Evolutionary conservation across 371 early-diverging fungal genomes (phyloP), one percentile per base, ranked within the genome.

Genomic region (Choanephora cucurbitarum): DNA sequence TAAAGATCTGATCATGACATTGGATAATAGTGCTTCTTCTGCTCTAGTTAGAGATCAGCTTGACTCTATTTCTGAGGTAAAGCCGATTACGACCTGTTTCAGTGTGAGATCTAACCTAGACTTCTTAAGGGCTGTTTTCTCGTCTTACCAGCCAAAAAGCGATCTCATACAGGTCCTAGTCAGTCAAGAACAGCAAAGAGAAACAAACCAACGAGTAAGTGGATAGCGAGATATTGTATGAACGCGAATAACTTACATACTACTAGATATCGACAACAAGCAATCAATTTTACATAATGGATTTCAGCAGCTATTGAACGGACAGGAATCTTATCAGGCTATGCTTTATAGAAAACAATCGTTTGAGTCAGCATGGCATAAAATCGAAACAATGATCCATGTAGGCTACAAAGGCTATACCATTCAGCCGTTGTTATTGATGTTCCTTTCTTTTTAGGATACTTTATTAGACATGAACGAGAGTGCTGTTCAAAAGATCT

Each of bases 381-480:
- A 51, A 17, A 66, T 70, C 19, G 48, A 72, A 15, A 48, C 58
- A 1, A 64, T 70, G 8, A 73, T 84, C 32, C 72, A 77, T 54
- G 84, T 84, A 75, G 18, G 49, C 31, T 23, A 14, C n/a, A 4
- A 7, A 37, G 14, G 14, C 9, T 6, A 37, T 13, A 37, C 9
- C 37, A 49, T 18, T 18, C 34, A 28, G 1, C 14, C 8, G 28
- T 47, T n/a, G 15, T 21, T 33, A 14, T 13, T 21, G 10, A 19
- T n/a, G n/a, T n/a, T n/a, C n/a, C 42, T 0, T 23, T 15, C 14
- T 44, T 37, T 34, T 23, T 61, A 83, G 83, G 53, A 64, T 39
- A 68, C 78, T 37, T 69, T 82, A 56, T 49, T 75, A 37, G 82
- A 77, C 46, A 80, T 80, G 79, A 84, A 84, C 50, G 66, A 74